Conservation (phyloP, 345 rosid genomes). For the Linum tenue region DNA sequence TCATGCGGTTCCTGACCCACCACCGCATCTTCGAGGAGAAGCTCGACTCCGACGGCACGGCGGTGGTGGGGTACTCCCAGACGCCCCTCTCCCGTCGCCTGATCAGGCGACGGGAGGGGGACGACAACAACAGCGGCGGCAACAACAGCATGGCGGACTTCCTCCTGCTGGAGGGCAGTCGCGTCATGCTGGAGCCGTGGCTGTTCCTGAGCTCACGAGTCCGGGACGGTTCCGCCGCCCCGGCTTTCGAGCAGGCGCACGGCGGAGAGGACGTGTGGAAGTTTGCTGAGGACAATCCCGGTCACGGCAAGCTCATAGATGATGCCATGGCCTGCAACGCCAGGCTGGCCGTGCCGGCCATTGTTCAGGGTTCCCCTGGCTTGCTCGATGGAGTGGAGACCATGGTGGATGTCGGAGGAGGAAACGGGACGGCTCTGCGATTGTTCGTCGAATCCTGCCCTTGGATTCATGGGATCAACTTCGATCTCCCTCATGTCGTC, state of each 20-base stretch:
- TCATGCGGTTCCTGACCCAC: conserved; percentile 60
- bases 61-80: conserved; percentile 21
- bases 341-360: conserved; percentile 30
- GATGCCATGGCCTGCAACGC: conserved; percentile 66
- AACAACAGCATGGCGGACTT: conserved; percentile 34
- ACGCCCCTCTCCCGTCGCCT: conserved; percentile 58
- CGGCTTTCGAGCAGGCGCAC: conserved; percentile 42
- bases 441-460: conserved; percentile 51
- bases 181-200: conserved; percentile 56
- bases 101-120: conserved; percentile 20
- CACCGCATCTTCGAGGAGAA: conserved; percentile 34
- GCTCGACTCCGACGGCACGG: conserved; percentile 13
- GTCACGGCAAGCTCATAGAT: conserved; percentile 28
- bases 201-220: conserved; percentile 36
- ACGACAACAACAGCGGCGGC: conserved; percentile 15
- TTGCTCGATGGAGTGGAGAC: conserved; percentile 45
- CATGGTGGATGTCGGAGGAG: conserved; percentile 72
- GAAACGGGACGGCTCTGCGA: conserved; percentile 47
- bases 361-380: conserved; percentile 31
- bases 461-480: conserved; percentile 49
- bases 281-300: conserved; percentile 30
- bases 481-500: conserved; percentile 69
- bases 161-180: conserved; percentile 36
- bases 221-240: conserved; percentile 1
- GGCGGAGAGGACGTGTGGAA: conserved; percentile 52